These are phyloP conservation scores for Yarrowia deformans DNA, from an alignment of 805 yeast species.

Conservation along the genomic window DNA sequence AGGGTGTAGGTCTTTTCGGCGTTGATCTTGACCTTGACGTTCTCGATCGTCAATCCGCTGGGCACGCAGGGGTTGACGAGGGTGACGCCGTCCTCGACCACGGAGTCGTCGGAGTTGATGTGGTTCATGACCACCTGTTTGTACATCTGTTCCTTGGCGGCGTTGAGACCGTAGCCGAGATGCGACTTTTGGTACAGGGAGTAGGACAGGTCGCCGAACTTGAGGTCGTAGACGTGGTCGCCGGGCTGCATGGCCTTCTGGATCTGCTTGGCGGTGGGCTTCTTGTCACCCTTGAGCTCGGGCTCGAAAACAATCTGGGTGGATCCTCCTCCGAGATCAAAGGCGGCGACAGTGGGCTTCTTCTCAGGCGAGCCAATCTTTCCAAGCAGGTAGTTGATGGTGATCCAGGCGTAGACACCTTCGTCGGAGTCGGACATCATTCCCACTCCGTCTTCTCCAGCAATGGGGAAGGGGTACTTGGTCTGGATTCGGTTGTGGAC, in stretches of 20 bases:
- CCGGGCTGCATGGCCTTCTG: slow-evolving; percentile 70
- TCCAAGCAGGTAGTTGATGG: slow-evolving; percentile 90
- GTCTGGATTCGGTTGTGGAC: slow-evolving; percentile 77
- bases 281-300: slow-evolving; percentile 57
- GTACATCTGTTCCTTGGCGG: slow-evolving; percentile 87
- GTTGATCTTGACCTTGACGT: slow-evolving; percentile 66
- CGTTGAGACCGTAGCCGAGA: slow-evolving; percentile 93
- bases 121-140: slow-evolving; percentile 62
- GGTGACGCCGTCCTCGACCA: slow-evolving; percentile 52
- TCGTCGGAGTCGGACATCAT: slow-evolving; percentile 97
- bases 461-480: slow-evolving; percentile 92
- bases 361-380: slow-evolving; percentile 83
- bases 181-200: slow-evolving; percentile 91
- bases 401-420: slow-evolving; percentile 99
- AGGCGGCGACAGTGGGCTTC: slow-evolving; percentile 91
- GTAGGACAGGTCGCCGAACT: slow-evolving; percentile 83
- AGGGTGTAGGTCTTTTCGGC: slow-evolving; percentile 57
- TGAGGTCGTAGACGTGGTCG: slow-evolving; percentile 81
- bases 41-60: slow-evolving; percentile 68
- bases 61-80: slow-evolving; percentile 87
- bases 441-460: slow-evolving; percentile 81
- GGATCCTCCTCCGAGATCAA: slow-evolving; percentile 98
- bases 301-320: slow-evolving; percentile 99
- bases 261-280: slow-evolving; percentile 32
- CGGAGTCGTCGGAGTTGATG: slow-evolving; percentile 50